Base-by-base conservation (phyloP, 352 stramenopile species). In the Globisporangium nagaii region DNA sequence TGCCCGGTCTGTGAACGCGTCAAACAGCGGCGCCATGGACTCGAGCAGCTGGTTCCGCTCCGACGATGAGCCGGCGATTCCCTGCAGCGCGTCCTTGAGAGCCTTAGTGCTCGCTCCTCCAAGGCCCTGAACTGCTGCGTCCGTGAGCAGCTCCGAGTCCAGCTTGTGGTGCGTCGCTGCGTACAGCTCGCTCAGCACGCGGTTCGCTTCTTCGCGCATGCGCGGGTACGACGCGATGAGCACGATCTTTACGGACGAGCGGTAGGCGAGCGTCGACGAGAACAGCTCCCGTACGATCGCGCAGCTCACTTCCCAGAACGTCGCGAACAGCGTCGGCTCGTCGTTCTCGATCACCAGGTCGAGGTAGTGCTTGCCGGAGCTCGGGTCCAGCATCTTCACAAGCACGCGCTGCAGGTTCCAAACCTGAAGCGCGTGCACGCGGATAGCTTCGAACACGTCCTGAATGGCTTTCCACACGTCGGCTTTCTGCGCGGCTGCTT, bases 361-460 rank as follows among this genome's bases (percentile, higher is more conserved):
- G 22, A 92, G 53, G 50, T 89, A 93, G 41, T 63, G 77, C 43
- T 71, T 70, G 11, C 65, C 59, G 11, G 73, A 71, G 24, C 44
- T 42, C 9, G 69, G 32, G 24, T 88, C 80, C 15, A 74, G 35
- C 74, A 92, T 88, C 61, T 93, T 92, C 7, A 74, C 51, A n/a
- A 95, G 70, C 36, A 93, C 83, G n/a, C 81, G 82, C 65, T 95
- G 76, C 25, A 95, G 55, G 62, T 90, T 92, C 84, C 84, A 95
- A 24, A 95, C 81, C 65, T 93, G 79, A 1, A 95, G 56, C 19
- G 83, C 81, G 56, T 89, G 71, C 0, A 67, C 48, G 15, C 79
- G 80, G 12, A 93, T 70, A 25, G 65, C 68, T 34, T 92, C 77
- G 58, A 95, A 88, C 1, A 93, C 69, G 45, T 90, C 73, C 43